Evolutionary conservation across 108 stramenopile species (phyloP).

Genomic region (Pseudonitzschia pungens): DNA sequence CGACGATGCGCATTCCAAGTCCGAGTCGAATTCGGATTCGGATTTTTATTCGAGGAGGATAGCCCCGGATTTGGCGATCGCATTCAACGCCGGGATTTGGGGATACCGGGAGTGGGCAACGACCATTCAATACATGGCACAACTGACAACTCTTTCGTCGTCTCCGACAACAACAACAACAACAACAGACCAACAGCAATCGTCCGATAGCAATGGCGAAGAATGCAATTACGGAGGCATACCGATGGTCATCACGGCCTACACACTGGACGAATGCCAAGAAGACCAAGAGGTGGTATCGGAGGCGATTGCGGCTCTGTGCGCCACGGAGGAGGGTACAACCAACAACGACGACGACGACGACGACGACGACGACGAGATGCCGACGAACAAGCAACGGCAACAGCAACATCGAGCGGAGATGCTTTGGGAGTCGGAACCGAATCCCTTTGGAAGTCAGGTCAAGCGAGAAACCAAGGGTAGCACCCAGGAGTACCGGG

Average conservation of each 20-base stretch:
- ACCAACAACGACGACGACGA: too few species aligned
- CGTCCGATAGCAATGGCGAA: background rate
- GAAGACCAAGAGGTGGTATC: conserved; percentile 60
- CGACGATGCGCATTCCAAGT: conserved; percentile 1
- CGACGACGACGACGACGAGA: conserved; percentile 26
- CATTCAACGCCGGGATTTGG: conserved; percentile 88
- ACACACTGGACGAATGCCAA: conserved; percentile 77
- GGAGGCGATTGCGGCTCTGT: background rate
- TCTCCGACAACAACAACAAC: background rate
- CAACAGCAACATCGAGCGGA: conserved; percentile 2
- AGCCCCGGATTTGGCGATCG: conserved; percentile 55
- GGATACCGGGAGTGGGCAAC: conserved; percentile 84
- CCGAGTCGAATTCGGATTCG: too few species aligned
- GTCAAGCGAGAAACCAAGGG: conserved; percentile 52
- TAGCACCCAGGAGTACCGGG: conserved; percentile 57
- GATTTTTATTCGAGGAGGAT: background rate
- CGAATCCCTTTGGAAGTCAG: conserved; percentile 72
- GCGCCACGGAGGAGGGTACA: too few species aligned
- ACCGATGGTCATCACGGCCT: conserved; percentile 76
- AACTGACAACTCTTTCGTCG: background rate
- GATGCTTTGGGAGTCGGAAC: conserved; percentile 64
- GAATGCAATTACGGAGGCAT: conserved; percentile 8
- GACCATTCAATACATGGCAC: conserved; percentile 52
- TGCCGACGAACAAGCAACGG: too few species aligned
- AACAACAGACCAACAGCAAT: background rate